Evolutionary conservation across 257 asterid genomes (phyloP), one percentile per base, ranked within the genome.

Genomic region (Marsdenia floribunda): DNA sequence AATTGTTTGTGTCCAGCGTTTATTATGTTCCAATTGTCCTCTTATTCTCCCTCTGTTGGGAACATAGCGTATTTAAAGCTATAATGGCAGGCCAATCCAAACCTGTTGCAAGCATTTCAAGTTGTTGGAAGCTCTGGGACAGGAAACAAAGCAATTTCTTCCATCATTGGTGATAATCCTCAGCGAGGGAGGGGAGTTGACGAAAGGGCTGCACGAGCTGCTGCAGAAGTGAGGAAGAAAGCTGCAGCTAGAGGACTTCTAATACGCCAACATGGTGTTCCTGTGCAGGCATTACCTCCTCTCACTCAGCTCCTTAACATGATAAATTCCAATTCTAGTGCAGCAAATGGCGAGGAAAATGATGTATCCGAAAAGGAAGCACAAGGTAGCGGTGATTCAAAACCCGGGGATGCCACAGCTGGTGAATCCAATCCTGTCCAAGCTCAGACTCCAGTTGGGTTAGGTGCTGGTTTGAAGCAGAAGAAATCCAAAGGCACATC

Each of bases 201-300:
- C 53, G 98, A 92, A 82, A 83, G 98, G 82, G 96, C 90, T 49
- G 97, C 93, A 40, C 85, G 88, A 53, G 97, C 98, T 66, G 87
- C 97, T 58, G 98, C 92, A 5, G 98, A 91, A 75, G 88, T 77
- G 60, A 82, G 96, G 60, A 92, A 90, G 82, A 95, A 92, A 82
- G 98, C 98, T 58, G 97, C 97, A 29, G 99, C 98, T 11, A 87
- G 87, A 80, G 98, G 98, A 75, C 88, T 90, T 60, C 72, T 82
- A 73, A 81, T 83, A 47, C 96, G 91, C 55, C 97, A 89, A 18
- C 96, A 85, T 19, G 93, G 88, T 50, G 88, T 84, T 72, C 90
- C 96, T 10, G 88, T 82, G 46, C 88, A 82, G 66, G 87, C 88
- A 75, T 24, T 89, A 64, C 93, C 93, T 1, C 87, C 97, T 5